These are phyloP conservation scores for Thelonectria olida DNA, from an alignment of 2,329 filamentous ascomycete genomes.

Conservation along the genomic window DNA sequence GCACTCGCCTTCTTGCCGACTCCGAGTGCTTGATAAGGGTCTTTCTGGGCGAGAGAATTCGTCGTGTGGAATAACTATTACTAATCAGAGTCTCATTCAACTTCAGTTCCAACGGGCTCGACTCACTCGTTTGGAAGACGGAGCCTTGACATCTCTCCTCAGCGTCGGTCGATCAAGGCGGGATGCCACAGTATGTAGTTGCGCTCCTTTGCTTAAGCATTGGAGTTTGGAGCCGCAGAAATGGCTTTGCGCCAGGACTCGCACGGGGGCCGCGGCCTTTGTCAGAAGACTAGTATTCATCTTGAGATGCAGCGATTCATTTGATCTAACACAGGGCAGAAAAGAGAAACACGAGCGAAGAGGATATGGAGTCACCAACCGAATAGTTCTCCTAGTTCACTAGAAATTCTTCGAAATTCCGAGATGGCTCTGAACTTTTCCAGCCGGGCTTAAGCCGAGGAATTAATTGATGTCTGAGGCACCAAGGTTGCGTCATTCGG, in stretches of 20 bases:
- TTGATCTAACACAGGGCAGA: constrained; percentile 28
- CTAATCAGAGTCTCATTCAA: constrained; percentile 24
- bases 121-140: constrained; percentile 42
- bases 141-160: constrained; percentile 24
- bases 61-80: constrained; percentile 70
- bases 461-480: constrained; percentile 37
- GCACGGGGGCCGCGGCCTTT: constrained; percentile 57
- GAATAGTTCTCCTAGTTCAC: constrained; percentile 20
- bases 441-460: constrained; percentile 41
- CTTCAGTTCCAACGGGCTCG: constrained; percentile 2
- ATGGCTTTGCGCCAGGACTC: constrained; percentile 55
- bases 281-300: constrained; percentile 60
- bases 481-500: constrained; percentile 42
- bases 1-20: constrained; percentile 83
- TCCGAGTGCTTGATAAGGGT: constrained; percentile 89
- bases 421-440: constrained; percentile 43
- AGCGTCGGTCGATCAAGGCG: constrained; percentile 31
- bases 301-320: constrained; percentile 43
- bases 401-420: constrained; percentile 37
- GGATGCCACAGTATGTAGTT: constrained; percentile 45
- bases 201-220: constrained; percentile 49
- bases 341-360: constrained; percentile 11
- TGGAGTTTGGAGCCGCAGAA: constrained; percentile 53
- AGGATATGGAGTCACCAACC: constrained; percentile 22
- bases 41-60: constrained; percentile 64